These are phyloP conservation scores for Claviceps africana DNA, from an alignment of 2,329 filamentous ascomycete genomes.

Conservation along the genomic window DNA sequence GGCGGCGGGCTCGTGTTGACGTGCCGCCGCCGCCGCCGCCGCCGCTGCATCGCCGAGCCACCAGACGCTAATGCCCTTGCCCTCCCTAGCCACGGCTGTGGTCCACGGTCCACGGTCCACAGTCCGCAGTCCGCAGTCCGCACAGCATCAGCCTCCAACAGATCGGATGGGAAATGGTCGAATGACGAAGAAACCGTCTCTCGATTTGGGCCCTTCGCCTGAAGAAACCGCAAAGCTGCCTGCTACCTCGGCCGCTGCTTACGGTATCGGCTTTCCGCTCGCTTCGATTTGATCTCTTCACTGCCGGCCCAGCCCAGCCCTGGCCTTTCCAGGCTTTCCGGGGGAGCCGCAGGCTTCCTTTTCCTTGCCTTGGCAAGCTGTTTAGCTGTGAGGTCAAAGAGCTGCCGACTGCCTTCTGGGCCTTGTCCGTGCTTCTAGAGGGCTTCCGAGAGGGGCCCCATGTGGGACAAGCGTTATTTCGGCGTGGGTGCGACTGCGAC, in stretches of 20 bases:
- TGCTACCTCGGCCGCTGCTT: neutral
- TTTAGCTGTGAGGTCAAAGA: too few relatives aligned
- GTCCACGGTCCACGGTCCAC: neutral
- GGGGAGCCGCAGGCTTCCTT: too few relatives aligned
- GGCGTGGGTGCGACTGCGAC: constrained; percentile 1
- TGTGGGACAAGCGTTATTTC: constrained; percentile 2
- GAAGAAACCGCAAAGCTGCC: neutral
- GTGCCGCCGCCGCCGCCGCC: too few relatives aligned
- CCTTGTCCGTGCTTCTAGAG: constrained; percentile 3
- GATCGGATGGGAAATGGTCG: constrained; percentile 2
- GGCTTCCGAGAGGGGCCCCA: constrained; percentile 2
- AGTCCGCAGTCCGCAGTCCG: too few relatives aligned
- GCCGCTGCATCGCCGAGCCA: constrained; percentile 1
- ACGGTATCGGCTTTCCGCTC: too few relatives aligned
- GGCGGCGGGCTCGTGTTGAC: too few relatives aligned
- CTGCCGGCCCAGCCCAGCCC: too few relatives aligned
- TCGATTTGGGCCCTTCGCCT: neutral
- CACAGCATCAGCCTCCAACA: neutral
- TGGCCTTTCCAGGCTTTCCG: too few relatives aligned
- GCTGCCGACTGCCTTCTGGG: neutral
- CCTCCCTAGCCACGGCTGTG: neutral
- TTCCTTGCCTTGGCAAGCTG: too few relatives aligned
- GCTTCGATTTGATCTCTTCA: neutral
- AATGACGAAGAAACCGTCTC: constrained; percentile 1
- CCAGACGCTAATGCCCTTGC: neutral